Conservation (phyloP, 2,329 filamentous ascomycete species). For the Xylaria sp. region DNA sequence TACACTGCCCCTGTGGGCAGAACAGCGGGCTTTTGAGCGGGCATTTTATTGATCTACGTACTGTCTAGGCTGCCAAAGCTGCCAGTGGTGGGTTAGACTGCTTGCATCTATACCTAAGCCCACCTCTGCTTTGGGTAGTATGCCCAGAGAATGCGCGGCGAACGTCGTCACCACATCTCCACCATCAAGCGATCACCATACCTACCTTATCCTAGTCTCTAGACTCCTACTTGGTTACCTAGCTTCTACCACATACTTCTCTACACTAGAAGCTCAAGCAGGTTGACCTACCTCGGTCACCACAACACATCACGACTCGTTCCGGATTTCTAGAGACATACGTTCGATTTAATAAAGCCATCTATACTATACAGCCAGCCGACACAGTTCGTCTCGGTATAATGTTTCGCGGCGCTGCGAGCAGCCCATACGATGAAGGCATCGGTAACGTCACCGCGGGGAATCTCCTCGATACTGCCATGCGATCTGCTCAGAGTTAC, state of each 20-base stretch:
- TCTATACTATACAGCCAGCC: not conserved
- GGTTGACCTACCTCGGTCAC: constrained; percentile 6
- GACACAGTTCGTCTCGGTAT: constrained; percentile 33
- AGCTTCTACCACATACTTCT: constrained; percentile 5
- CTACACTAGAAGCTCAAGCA: constrained; percentile 6
- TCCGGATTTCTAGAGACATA: not conserved
- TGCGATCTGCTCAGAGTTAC: constrained; percentile 28
- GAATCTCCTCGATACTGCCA: constrained; percentile 9
- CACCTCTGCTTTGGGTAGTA: constrained; percentile 2
- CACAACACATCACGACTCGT: not conserved
- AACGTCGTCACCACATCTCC: constrained; percentile 36
- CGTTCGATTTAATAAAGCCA: not conserved
- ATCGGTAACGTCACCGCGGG: constrained; percentile 58
- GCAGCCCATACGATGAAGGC: constrained; percentile 68
- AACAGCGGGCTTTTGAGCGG: not conserved
- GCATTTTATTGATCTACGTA: not conserved
- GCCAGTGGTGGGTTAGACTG: constrained; percentile 6
- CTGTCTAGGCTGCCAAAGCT: constrained; percentile 6
- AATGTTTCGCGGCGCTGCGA: constrained; percentile 69
- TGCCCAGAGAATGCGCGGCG: constrained; percentile 18
- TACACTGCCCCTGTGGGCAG: constrained; percentile 9
- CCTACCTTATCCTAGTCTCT: not conserved
- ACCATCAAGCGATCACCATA: constrained; percentile 15
- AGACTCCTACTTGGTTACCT: not conserved
- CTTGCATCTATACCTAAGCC: not conserved